Base-by-base conservation (phyloP, 768 basidiomycete species). In the Chalciporus sphaerocephalus region DNA sequence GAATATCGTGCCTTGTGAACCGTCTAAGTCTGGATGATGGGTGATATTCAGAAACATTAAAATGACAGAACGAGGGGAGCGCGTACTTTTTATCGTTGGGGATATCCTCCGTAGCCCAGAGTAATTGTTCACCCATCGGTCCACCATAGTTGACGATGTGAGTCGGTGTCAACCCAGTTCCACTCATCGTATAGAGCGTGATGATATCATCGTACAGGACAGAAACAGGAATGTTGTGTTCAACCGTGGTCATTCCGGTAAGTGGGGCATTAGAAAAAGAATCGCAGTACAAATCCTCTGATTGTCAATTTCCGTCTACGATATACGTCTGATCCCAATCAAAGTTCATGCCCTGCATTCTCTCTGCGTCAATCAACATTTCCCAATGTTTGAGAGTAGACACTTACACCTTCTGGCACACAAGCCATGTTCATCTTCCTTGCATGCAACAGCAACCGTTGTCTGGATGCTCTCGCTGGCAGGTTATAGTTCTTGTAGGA, bases 321-420 rank as follows among this genome's bases (percentile, higher is more conserved):
- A 87, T 85, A 53, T 87, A 88, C 0, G 86, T 85, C 52, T 80
- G 62, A 54, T 87, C 85, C 86, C 86, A 88, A 54, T 88, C 85
- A 22, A 72, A 79, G 56, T 84, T 85, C 85, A 86, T 85, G 8
- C 86, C 86, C 70, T 74, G 38, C 21, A 16, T 27, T n/a, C 30
- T 16, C 22, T 24, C 13, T 16, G 11, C 7, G n/a, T 53, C 9
- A 48, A 35, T 40, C 11, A 28, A 8, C 21, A 35, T 33, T 17
- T 3, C 32, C 21, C 4, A 8, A 5, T 15, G 18, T 47, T 1
- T 15, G 15, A 20, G 25, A 6, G 22, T 30, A 11, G n/a, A 6
- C 13, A 67, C 73, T 53, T 34, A 74, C 73, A 30, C 85, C 85
- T 62, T 87, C 85, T 0, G 85, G 85, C 5, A 87, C 78, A 47